Evolutionary conservation across 345 rosid species (phyloP), one percentile per base, ranked within the genome.

Genomic region (Brassica carinata): DNA sequence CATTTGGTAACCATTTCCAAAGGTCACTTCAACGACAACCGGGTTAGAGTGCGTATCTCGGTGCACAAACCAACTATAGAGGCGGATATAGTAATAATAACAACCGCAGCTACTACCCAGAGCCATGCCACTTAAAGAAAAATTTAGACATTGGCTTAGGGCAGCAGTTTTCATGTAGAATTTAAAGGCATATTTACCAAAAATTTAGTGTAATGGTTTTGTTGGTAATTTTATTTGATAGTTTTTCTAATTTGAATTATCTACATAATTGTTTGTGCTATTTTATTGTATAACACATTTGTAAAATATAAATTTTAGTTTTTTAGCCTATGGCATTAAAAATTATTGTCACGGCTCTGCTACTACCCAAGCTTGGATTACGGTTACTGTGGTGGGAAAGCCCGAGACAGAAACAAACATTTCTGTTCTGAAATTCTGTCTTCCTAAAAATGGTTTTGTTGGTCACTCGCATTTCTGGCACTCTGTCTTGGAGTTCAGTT

Each of bases 41-140:
- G 1, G 83, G 77, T 19, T 77, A 81, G 4, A 80, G 83, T 65
- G 80, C 72, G 18, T 75, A 81, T 81, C 83, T 81, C 53, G 83
- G 73, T 64, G 83, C 80, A 40, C 83, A 81, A 76, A 9, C 63
- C 64, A 81, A 75, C 45, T 70, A 75, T 72, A 36, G 79, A 63
- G 83, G 67, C 10, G 72, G 72, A 13, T 74, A 74, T 33, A 4
- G 69, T 7, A 45, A 59, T 10, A 33, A 71, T 29, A 71, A 77
- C 61, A 65, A 72, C 51, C 51, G 14, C 45, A 34, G 34, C 72
- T 7, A 77, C 43, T 62, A 48, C 36, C 11, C 71, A 63, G 26
- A 23, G 26, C 26, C 26, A 23, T 23, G 26, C 26, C 26, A 23
- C 26, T 23, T 23, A 23, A 23, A 23, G 26, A 23, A 23, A 23